Evolutionary conservation across 768 basidiomycete species (phyloP).

Genomic region (Paxillus rubicundulus): DNA sequence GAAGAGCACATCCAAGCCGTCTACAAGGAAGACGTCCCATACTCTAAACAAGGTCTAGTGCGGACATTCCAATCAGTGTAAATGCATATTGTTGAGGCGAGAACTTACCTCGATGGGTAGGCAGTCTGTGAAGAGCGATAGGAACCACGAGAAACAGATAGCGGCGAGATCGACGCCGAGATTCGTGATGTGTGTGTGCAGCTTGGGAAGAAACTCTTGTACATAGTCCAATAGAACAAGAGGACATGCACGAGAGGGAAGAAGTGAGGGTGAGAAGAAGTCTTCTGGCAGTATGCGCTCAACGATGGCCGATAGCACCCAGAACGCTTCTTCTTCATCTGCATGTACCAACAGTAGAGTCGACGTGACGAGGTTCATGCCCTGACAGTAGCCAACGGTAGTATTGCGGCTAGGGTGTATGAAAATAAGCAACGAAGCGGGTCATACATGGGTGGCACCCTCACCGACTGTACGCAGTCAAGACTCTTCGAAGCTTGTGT

Average conservation of each 20-base stretch:
- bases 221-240: conserved; percentile 88
- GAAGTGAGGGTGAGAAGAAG: conserved; percentile 89
- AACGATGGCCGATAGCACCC: conserved; percentile 87
- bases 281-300: conserved; percentile 87
- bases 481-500: conserved; percentile 82
- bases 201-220: conserved; percentile 68
- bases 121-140: conserved; percentile 94
- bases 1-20: conserved; percentile 89
- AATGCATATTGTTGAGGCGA: not conserved
- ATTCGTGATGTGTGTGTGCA: conserved; percentile 70
- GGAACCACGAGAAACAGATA: conserved; percentile 98
- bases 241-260: conserved; percentile 93
- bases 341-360: conserved; percentile 90
- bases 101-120: conserved; percentile 83
- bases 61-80: not conserved
- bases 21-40: conserved; percentile 94
- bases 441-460: conserved; percentile 19
- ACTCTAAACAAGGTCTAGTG: conserved; percentile 86
- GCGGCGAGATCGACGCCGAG: conserved; percentile 90
- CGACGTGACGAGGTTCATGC: conserved; percentile 94
- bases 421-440: not conserved
- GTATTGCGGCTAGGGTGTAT: conserved; percentile 73
- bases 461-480: conserved; percentile 90
- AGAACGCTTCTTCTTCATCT: conserved; percentile 96
- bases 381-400: conserved; percentile 90